Conservation (phyloP, 495 filamentous ascomycete species). For the Talaromyces liani region DNA sequence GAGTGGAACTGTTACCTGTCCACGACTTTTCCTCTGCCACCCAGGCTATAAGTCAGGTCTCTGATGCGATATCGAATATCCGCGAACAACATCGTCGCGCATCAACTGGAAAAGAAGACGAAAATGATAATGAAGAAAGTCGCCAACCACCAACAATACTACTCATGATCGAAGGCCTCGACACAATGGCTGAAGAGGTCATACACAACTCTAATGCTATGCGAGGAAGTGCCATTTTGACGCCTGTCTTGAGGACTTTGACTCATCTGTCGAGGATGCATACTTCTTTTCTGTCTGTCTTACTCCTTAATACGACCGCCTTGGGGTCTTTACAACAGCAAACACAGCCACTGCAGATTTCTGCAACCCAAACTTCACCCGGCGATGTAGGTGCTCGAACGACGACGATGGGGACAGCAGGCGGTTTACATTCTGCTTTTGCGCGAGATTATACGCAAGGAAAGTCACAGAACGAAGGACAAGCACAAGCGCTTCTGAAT, state of each 20-base stretch:
- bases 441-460: neutral
- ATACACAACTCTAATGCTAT: conserved; percentile 34
- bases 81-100: conserved; percentile 10
- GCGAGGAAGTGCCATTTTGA: conserved; percentile 29
- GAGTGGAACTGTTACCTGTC: conserved; percentile 32
- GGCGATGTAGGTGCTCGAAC: neutral
- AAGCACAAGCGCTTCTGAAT: conserved; percentile 17
- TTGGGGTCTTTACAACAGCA: conserved; percentile 18
- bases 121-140: neutral
- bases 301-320: conserved; percentile 34
- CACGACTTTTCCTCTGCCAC: conserved; percentile 26
- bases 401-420: conserved; percentile 7
- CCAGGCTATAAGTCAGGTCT: conserved; percentile 28
- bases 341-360: neutral
- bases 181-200: conserved; percentile 29
- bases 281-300: conserved; percentile 22
- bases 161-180: conserved; percentile 33
- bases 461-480: neutral
- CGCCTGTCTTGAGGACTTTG: conserved; percentile 25
- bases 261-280: conserved; percentile 26
- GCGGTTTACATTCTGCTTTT: conserved; percentile 30
- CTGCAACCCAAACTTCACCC: neutral
- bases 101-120: neutral
- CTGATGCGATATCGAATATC: conserved; percentile 18
- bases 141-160: conserved; percentile 10